Evolutionary conservation across 1,139 yeast species (phyloP), one percentile per base, ranked within the genome.

Genomic region (Lodderomyces oxycetoniae): DNA sequence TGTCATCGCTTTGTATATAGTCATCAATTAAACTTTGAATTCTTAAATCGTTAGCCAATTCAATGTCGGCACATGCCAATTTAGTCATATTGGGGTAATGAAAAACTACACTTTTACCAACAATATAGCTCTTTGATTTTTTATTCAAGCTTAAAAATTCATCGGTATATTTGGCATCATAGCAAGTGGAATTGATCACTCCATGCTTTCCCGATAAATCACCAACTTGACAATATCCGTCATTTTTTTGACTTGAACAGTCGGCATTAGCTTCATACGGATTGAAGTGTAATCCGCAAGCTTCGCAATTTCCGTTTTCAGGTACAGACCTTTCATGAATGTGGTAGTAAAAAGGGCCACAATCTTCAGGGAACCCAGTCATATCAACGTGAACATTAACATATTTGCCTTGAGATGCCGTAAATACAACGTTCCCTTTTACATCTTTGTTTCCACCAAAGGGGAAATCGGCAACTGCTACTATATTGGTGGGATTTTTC

Each of bases 131-230:
- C 30, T 68, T 67, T 22, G 73, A 62, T 25, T 52, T 52, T 23
- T 65, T 61, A 45, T 74, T 62, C 46, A 77, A 65, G 0, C 80
- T 71, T 37, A 77, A 50, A 51, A 63, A 77, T 4, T 75, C 75
- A 47, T 77, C 84, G 33, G 59, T 50, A 48, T 71, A 77, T 39
- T 62, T 63, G 17, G 72, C 59, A 48, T 73, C 76, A 52, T 67
- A 72, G 46, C 79, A 73, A 3, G 79, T 74, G 17, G 76, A 61
- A 46, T 73, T 63, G 42, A 77, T 71, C 55, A 62, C 61, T 3
- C 83, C 84, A 51, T 77, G 80, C 48, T 77, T 77, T 21, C 83
- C 83, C 30, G 79, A 70, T 44, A 77, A 69, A 48, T 77, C 82
- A 30, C 84, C 83, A 20, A 75, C 67, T 52, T 73, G 74, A 51